These are phyloP conservation scores for Stygiomarasmius scandens DNA, from an alignment of 1,284 basidiomycete genomes.

Conservation along the genomic window DNA sequence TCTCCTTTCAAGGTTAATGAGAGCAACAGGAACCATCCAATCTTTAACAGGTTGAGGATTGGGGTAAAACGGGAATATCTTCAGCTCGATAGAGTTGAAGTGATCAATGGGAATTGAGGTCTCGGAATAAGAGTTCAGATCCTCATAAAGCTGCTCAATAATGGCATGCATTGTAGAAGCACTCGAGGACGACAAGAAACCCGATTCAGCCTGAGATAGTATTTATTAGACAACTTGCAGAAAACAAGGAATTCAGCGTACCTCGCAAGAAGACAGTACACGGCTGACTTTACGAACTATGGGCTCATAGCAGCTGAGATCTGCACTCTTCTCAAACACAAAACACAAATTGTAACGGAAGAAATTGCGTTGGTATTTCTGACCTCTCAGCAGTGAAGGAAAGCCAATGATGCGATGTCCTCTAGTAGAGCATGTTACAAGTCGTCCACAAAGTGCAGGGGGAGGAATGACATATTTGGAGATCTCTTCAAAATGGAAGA, in stretches of 20 bases:
- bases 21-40: constrained; percentile 93
- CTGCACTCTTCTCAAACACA: constrained; percentile 89
- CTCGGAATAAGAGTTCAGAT: constrained; percentile 96
- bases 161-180: constrained; percentile 82
- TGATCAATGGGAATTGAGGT: constrained; percentile 88
- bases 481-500: constrained; percentile 93
- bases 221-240: neutral
- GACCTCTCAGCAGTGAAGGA: constrained; percentile 74
- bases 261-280: constrained; percentile 87
- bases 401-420: constrained; percentile 87
- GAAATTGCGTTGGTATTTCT: constrained; percentile 79
- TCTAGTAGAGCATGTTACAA: constrained; percentile 79
- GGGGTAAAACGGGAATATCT: constrained; percentile 95
- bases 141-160: constrained; percentile 96
- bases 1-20: constrained; percentile 82
- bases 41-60: constrained; percentile 90
- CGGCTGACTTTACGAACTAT: constrained; percentile 94
- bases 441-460: constrained; percentile 82
- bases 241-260: constrained; percentile 38
- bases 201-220: constrained; percentile 76
- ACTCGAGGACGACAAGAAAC: constrained; percentile 79
- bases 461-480: constrained; percentile 95
- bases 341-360: constrained; percentile 97
- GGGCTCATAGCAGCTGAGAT: constrained; percentile 93
- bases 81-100: constrained; percentile 92